Base-by-base conservation (phyloP, 345 rosid species). In the Nephelium lappaceum region DNA sequence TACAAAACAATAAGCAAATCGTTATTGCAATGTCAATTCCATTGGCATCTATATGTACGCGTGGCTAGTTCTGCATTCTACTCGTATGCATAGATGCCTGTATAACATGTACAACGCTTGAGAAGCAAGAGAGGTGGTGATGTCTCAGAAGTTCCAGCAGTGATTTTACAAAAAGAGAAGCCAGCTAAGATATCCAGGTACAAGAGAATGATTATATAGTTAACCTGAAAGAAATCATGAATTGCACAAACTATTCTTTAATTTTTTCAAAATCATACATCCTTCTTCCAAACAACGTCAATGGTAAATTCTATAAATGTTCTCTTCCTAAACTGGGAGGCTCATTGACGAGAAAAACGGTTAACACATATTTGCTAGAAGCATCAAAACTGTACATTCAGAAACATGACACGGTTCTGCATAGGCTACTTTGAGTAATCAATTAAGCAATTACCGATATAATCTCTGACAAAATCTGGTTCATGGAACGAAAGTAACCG, bases 401-500 rank as follows among this genome's bases (percentile, higher is more conserved):
- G 78, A 77, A 75, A 72, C 25, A 11, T 16, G 65, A 43, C 19
- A 66, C 36, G 27, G 31, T 58, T 74, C 61, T 25, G 25, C 18
- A 5, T 8, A 25, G 25, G 64, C 61, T 24, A 57, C 47, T 71
- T 62, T 42, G 51, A 21, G 25, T 18, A 51, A 75, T 57, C 67
- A 47, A 69, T n/a, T 38, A 80, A 16, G 38, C 66, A 77, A 65
- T 0, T 3, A 66, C 64, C 72, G 73, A 69, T 51, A 73, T 71
- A 60, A 51, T 77, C 71, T 71, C 45, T 61, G 61, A 66, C 77
- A 81, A 74, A 84, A 80, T 42, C 51, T 60, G 78, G 51, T 21
- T 70, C 71, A 43, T 58, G 75, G n/a, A 77, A 70, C 49, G 6
- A 65, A 43, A 77, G 27, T 70, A 57, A 31, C 60, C n/a, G 25